Percentiles rank a stretch among this genome's conserved stretches.
phyloP scores from a whole-genome alignment of 164 flowering plant genomes.

The Dillenia turbinata region DNA sequence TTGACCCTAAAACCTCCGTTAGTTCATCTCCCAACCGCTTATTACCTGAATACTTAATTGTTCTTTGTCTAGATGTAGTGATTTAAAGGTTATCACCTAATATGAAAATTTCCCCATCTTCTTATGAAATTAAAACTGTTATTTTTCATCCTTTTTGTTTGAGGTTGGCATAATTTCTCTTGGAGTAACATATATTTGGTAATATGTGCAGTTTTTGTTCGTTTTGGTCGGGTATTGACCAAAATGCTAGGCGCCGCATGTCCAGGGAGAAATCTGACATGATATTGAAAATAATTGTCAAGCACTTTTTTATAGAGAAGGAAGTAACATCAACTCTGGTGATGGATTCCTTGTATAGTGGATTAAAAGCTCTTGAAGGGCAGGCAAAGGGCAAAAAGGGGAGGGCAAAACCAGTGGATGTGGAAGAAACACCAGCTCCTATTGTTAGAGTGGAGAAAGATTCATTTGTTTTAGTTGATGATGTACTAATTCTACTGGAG shows the following conservation, averaged over 20 bases:
- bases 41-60: no score
- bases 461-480: slow-evolving; percentile 82
- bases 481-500: slow-evolving; percentile 72
- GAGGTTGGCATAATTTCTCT: no score
- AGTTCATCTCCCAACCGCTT: no score
- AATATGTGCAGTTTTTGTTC: slow-evolving; percentile 65
- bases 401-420: slow-evolving; percentile 40
- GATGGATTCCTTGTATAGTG: slow-evolving; percentile 97
- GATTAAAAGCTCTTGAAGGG: slow-evolving; percentile 84
- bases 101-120: no score
- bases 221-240: slow-evolving; percentile 88
- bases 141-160: no score
- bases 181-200: background rate
- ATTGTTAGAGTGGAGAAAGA: slow-evolving; percentile 78
- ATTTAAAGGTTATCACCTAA: no score
- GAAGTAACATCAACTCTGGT: slow-evolving; percentile 97
- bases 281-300: slow-evolving; percentile 80
- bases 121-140: no score
- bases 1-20: no score
- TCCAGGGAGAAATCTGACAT: slow-evolving; percentile 78
- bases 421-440: slow-evolving; percentile 71
- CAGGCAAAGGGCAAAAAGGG: slow-evolving; percentile 56
- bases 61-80: no score
- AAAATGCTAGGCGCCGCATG: slow-evolving; percentile 64
- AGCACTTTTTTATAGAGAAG: slow-evolving; percentile 89